Evolutionary conservation across 78 protist genomes (phyloP), one percentile per base, ranked within the genome.

Genomic region (Emiliania huxleyi): DNA sequence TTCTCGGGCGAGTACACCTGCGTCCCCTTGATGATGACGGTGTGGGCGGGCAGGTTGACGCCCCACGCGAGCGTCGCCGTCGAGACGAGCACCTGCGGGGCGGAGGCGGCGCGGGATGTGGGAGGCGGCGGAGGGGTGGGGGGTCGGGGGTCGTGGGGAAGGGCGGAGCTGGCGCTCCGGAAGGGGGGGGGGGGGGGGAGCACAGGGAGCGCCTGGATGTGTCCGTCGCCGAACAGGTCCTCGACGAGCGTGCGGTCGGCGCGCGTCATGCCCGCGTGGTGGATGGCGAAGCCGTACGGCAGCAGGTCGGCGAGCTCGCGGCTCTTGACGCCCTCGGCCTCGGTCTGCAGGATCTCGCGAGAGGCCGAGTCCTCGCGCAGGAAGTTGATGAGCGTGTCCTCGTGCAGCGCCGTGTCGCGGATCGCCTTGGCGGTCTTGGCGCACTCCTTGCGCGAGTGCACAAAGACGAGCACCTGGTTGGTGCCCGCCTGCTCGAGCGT

Each of bases 1-100:
- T 73, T 43, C 91, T 98, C 99, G 15, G 99, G 97, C 43, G 88
- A 56, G 95, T 98, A 99, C 1, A 98, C 94, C 87, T 98, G 98
- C 1, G 99, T 99, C 26, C 99, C 99, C 91, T 99, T 99, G 95
- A 99, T 98, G 92, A 99, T 98, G 38, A 99, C 99, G 0, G 99
- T 93, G 94, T 99, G 99, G 6, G 99, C 99, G 37, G 99, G 99
- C 33, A 99, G 93, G 96, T 99, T 99, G 52, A 99, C 99, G 71
- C 99, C 99, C 99, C 99, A 99, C 18, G 99, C 99, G 25, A 99
- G 96, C 26, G 99, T 99, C 26, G 99, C 98, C 0, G 99, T 99
- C 19, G 98, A 96, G 55, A 98, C 97, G 22, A 99, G 96, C 35
- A 98, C 99, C 87, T 88, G 56, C 1, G 19, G 89, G 8, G n/a